Conservation (phyloP, 1,284 basidiomycete genomes). For the Apiotrichum laibachii region DNA sequence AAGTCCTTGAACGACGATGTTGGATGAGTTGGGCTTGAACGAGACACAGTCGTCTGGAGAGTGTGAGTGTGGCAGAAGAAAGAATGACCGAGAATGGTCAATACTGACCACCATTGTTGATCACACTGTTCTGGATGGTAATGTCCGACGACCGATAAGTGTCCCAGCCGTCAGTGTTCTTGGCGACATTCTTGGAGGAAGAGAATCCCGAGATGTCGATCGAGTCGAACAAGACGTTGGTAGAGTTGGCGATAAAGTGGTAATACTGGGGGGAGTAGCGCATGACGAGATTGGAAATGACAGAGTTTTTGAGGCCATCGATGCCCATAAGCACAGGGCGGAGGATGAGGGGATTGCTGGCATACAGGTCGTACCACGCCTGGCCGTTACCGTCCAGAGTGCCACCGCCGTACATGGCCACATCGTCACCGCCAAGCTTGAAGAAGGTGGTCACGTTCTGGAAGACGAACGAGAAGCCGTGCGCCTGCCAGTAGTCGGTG, state of each 20-base stretch:
- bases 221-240: slow-evolving; percentile 53
- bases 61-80: too few species aligned
- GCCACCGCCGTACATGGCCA: slow-evolving; percentile 53
- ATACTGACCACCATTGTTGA: slow-evolving; percentile 48
- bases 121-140: slow-evolving; percentile 46
- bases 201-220: slow-evolving; percentile 56
- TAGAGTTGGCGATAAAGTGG: slow-evolving; percentile 60
- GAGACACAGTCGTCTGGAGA: slow-evolving; percentile 61
- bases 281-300: slow-evolving; percentile 59
- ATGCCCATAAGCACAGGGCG: slow-evolving; percentile 64
- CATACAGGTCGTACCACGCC: slow-evolving; percentile 58
- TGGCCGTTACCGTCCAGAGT: slow-evolving; percentile 66
- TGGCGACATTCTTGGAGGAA: slow-evolving; percentile 54
- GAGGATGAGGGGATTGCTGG: slow-evolving; percentile 46
- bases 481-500: slow-evolving; percentile 8
- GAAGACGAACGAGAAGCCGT: slow-evolving; percentile 1
- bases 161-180: slow-evolving; percentile 57
- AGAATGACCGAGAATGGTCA: too few species aligned
- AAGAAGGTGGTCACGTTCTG: slow-evolving; percentile 1
- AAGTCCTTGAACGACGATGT: slow-evolving; percentile 57
- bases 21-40: slow-evolving; percentile 64
- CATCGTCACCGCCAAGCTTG: too few species aligned
- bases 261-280: slow-evolving; percentile 66
- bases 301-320: slow-evolving; percentile 55
- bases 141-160: slow-evolving; percentile 61